Conservation (phyloP, 768 basidiomycete genomes). For the Lentinula edodes region DNA sequence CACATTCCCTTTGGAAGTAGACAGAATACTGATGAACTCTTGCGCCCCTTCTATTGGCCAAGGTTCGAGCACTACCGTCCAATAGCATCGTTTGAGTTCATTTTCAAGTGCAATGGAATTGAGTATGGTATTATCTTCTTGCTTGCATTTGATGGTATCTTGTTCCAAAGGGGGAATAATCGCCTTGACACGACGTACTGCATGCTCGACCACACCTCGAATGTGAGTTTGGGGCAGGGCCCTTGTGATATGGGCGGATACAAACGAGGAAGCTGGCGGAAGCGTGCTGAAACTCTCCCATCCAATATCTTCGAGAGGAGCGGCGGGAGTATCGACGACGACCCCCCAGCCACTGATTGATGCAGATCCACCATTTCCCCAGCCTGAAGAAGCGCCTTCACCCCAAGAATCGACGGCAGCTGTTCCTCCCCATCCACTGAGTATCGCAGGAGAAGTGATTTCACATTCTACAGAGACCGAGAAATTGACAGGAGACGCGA, state of each 20-base stretch:
- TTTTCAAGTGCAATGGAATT: conserved; percentile 33
- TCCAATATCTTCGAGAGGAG: neutral
- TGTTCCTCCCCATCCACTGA: neutral
- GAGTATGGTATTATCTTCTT: neutral
- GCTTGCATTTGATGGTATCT: conserved; percentile 4
- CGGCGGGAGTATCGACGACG: neutral
- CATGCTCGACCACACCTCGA: conserved; percentile 50
- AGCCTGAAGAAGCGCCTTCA: neutral
- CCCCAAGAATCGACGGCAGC: too few relatives aligned
- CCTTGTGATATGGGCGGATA: neutral
- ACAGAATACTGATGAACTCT: conserved; percentile 4
- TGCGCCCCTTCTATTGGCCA: conserved; percentile 41
- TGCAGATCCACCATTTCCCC: neutral
- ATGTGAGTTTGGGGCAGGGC: conserved; percentile 47
- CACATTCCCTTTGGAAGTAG: conserved; percentile 9
- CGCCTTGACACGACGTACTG: conserved; percentile 43
- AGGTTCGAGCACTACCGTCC: conserved; percentile 47
- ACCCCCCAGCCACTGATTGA: neutral
- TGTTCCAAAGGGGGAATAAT: conserved; percentile 25
- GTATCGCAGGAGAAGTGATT: neutral
- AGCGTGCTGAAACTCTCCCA: neutral
- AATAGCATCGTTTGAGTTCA: conserved; percentile 40
- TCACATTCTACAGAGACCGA: neutral
- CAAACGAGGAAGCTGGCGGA: neutral
- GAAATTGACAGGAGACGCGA: too few relatives aligned